These are phyloP conservation scores for Cyclostephanos invisitatus DNA, from an alignment of 108 stramenopile genomes.

Conservation along the genomic window DNA sequence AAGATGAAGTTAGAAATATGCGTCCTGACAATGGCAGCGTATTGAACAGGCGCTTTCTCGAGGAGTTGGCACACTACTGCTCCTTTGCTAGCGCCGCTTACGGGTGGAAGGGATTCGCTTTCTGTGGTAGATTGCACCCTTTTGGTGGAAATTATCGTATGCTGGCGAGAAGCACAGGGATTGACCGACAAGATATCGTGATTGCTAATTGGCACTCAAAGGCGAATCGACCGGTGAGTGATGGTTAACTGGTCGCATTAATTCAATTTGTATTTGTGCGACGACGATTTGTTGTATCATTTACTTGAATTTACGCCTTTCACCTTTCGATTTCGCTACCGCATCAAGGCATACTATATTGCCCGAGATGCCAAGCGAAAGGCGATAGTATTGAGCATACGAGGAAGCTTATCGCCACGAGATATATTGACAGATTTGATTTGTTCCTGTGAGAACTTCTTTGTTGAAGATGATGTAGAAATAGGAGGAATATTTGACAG, in stretches of 20 bases:
- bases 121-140: conserved; percentile 53
- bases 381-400: conserved; percentile 56
- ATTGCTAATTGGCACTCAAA: conserved; percentile 56
- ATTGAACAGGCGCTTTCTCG: conserved; percentile 48
- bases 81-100: conserved; percentile 68
- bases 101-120: conserved; percentile 72
- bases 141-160: conserved; percentile 54
- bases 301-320: not conserved
- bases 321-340: not conserved
- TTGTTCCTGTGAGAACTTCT: conserved; percentile 58
- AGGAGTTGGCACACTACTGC: conserved; percentile 63
- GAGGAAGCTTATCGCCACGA: conserved; percentile 68
- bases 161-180: conserved; percentile 51
- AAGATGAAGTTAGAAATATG: conserved; percentile 20
- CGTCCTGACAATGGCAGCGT: not conserved
- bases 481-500: conserved; percentile 24
- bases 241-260: not conserved
- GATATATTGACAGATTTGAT: conserved; percentile 79
- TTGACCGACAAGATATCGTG: conserved; percentile 51
- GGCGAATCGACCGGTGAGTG: conserved; percentile 56
- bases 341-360: conserved; percentile 55
- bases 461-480: conserved; percentile 43
- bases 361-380: conserved; percentile 53
- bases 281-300: not conserved
- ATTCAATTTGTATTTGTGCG: not conserved